Conservation (phyloP, 495 filamentous ascomycete genomes). For the Patellaria atrata region DNA sequence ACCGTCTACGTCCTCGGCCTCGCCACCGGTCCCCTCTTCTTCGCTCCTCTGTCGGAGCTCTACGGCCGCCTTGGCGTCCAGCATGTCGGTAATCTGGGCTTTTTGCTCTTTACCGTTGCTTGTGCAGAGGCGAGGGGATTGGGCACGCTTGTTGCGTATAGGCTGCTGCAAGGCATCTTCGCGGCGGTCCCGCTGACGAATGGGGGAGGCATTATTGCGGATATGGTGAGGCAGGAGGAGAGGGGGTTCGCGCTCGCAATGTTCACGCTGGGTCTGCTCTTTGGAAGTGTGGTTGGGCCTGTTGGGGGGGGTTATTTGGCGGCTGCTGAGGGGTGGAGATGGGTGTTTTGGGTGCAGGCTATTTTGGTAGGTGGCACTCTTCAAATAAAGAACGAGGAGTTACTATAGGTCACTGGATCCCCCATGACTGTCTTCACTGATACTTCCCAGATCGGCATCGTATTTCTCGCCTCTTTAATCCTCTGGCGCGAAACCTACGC, state of each 20-base stretch:
- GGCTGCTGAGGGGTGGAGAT: constrained; percentile 47
- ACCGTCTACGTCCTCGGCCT: constrained; percentile 26
- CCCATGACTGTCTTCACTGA: not conserved
- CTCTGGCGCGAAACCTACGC: constrained; percentile 14
- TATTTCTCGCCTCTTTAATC: constrained; percentile 7
- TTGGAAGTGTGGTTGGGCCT: constrained; percentile 22
- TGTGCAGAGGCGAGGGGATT: constrained; percentile 21
- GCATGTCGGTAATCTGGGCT: constrained; percentile 17
- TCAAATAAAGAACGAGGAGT: too few relatives aligned
- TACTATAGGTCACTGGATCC: too few relatives aligned
- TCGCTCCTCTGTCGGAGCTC: constrained; percentile 21
- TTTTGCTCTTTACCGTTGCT: constrained; percentile 24
- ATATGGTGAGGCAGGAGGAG: constrained; percentile 19
- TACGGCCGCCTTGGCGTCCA: constrained; percentile 22
- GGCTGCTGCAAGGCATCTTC: constrained; percentile 26
- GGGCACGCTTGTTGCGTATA: constrained; percentile 19
- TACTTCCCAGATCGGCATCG: constrained; percentile 4
- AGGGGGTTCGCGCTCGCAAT: constrained; percentile 21
- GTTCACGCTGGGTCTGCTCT: constrained; percentile 20
- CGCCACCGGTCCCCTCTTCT: constrained; percentile 19
- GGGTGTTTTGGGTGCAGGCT: constrained; percentile 46
- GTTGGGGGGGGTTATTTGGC: constrained; percentile 38
- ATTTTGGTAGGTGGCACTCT: constrained; percentile 26
- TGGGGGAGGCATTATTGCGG: constrained; percentile 22
- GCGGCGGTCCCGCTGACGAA: constrained; percentile 20